A percentile compares a stretch with the other conserved stretches of the same genome.
These are phyloP conservation scores for Tephrocybe sp. DNA, from an alignment of 768 basidiomycete species.

Conservation along the genomic window DNA sequence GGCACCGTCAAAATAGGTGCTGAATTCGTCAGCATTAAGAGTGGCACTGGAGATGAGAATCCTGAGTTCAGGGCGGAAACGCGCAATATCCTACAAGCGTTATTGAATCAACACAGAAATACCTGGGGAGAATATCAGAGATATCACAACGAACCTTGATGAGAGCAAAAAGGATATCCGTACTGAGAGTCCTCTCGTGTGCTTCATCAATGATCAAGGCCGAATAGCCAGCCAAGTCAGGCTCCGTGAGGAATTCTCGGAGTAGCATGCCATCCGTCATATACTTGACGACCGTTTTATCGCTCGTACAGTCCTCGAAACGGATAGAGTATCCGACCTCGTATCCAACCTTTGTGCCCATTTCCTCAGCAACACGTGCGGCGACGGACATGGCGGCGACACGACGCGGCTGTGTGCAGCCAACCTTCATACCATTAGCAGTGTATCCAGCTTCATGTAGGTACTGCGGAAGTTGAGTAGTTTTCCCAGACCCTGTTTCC, in stretches of 20 bases:
- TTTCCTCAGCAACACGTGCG: slow-evolving; percentile 98
- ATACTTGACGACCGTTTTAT: slow-evolving; percentile 98
- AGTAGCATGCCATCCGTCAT: slow-evolving; percentile 99
- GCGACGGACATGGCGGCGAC: slow-evolving; percentile 99
- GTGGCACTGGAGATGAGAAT: slow-evolving; percentile 96
- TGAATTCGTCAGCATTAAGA: slow-evolving; percentile 97
- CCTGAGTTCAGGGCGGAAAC: slow-evolving; percentile 92
- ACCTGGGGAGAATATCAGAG: slow-evolving; percentile 22
- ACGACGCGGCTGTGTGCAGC: slow-evolving; percentile 97
- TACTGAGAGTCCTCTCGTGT: slow-evolving; percentile 95
- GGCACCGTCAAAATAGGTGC: slow-evolving; percentile 94
- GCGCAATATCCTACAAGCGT: slow-evolving; percentile 84
- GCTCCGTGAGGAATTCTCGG: slow-evolving; percentile 96
- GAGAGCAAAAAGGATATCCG: slow-evolving; percentile 97
- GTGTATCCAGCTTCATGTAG: slow-evolving; percentile 98
- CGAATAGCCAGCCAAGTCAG: slow-evolving; percentile 92
- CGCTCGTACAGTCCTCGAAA: slow-evolving; percentile 99
- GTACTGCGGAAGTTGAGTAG: slow-evolving; percentile 97
- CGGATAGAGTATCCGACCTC: slow-evolving; percentile 99
- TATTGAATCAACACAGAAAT: slow-evolving; percentile 28
- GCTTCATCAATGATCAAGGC: slow-evolving; percentile 98
- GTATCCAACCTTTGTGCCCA: slow-evolving; percentile 95
- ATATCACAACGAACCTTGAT: slow-evolving; percentile 78
- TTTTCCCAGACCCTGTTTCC: slow-evolving; percentile 98
- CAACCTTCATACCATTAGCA: slow-evolving; percentile 81